Base-by-base conservation (phyloP, 345 rosid species). In the Citrus mangshanensis region DNA sequence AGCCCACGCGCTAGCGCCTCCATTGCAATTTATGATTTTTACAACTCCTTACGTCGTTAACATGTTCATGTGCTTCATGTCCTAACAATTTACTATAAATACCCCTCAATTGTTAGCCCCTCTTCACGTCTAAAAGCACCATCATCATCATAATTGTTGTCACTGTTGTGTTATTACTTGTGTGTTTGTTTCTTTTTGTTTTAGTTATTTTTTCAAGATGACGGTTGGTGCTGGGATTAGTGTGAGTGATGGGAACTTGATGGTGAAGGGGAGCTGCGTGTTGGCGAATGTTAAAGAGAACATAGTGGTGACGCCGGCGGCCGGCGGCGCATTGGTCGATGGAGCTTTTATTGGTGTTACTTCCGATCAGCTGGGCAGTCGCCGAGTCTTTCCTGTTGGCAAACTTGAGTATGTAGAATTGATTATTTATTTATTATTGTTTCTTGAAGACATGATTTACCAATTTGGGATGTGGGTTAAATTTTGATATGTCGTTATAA, bases 261-360 rank as follows among this genome's bases (percentile, higher is more conserved):
- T 79, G 86, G 91, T 88, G 72, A 81, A 80, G 67, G 92, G 91
- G 68, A 81, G 78, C 73, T 59, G 68, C 65, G 77, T 89, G 14
- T 77, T 91, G 74, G 75, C 82, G 37, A 85, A 87, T 61, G 87
- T 91, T 63, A 77, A 81, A 13, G 83, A 82, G 34, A 88, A 87
- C 71, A 77, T 91, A 35, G 81, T 80, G 76, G 81, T 89, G 72
- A 78, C 86, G 54, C 84, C 86, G 9, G 86, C 89, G 22, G 30
- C 77, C 7, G 86, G 86, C 6, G 82, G 63, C 54, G 84, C 82
- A 25, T 72, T 82, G 62, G 34, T 81, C 68, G 84, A 83, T 79
- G 92, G 92, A 27, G 91, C 92, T 61, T 91, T 91, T 73, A n/a
- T 91, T 28, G 92, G 94, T 10, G 92, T 87, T 38, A 59, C 61